Base-by-base conservation (phyloP, 2,329 filamentous ascomycete genomes). In the Fusarium paranaense region DNA sequence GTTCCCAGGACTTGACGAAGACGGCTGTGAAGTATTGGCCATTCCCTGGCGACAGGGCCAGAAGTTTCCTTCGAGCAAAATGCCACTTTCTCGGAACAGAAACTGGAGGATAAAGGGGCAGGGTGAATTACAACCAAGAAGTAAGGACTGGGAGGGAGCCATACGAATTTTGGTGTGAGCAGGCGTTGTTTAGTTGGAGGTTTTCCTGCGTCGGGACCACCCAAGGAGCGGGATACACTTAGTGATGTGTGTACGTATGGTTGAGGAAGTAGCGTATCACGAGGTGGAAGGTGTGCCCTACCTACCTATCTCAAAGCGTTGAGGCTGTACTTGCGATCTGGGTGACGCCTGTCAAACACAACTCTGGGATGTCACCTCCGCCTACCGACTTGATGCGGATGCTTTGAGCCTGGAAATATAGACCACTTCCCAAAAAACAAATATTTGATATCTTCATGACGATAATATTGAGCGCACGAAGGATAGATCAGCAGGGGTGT, bases 1-100 rank as follows among this genome's bases (percentile, higher is more conserved):
- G 25, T 58, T 30, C 63, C 54, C 45, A 11, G n/a, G 25, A 37
- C n/a, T 63, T 7, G 32, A 22, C 5, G 25, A 50, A n/a, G 50
- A 61, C 37, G 20, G 22, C 20, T 54, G 61, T 10, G 40, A 35
- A 25, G 16, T 27, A 52, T 59, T 62, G 37, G 66, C 64, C 73
- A 75, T 75, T 54, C 70, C 70, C 45, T 27, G 52, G 10, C 37
- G 9, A 50, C n/a, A 18, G 52, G 37, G 22, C 27, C 33, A 20
- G 45, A 16, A 32, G 18, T 13, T 45, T 62, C 27, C 22, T 45
- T n/a, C 11, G 20, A 37, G 30, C 22, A 42, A 45, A 38, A 10
- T 10, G 11, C 25, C 16, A 16, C 8, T 35, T 61, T 56, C 38
- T 56, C 27, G 16, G n/a, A 42, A 14, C 60, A 20, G 7, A 14